Evolutionary conservation across 176 grass and related monocot species (phyloP), one percentile per base, ranked within the genome.

Genomic region (Saccharum officinarum): DNA sequence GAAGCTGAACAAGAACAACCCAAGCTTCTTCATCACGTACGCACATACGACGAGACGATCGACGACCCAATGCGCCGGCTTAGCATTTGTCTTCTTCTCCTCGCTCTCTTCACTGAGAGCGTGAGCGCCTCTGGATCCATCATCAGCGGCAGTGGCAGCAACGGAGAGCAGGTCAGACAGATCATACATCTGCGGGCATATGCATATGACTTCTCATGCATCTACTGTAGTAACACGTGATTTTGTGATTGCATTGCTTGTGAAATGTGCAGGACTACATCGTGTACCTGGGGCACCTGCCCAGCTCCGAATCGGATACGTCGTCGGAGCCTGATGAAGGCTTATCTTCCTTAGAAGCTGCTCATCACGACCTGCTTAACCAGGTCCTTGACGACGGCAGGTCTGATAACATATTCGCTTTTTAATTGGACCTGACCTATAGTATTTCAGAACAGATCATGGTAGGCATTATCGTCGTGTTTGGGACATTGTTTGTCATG

Each of bases 241-340:
- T 6, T 0, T 2, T 23, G 10, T 5, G 20, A 40, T n/a, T 13
- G 22, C 20, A 10, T 61, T 42, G 68, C 40, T 23, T 23, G 20
- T 42, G 68, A 40, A 3, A 55, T 7, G 4, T 73, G 22, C 67
- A 90, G 84, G 36, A 75, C 5, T 90, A 86, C 38, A 79, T 90
- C 49, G 88, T 90, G 66, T 86, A 86, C 41, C 65, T 87, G 88
- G 84, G 88, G 18, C 42, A 82, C 49, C 63, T 71, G 18, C 6
- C 59, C 5, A n/a, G 18, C 17, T 1, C 34, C 1, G 42, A 75
- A 3, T 16, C 38, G 59, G 13, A 11, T n/a, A 12, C 16, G 5
- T 17, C 4, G 15, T 41, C 54, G 0, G 31, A 82, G 0, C 13
- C 36, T 41, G 54, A 15, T 55, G 50, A 20, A 4, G 36, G 16